Base-by-base conservation (phyloP, 1,139 yeast species). In the Taphrina wiesneri region DNA sequence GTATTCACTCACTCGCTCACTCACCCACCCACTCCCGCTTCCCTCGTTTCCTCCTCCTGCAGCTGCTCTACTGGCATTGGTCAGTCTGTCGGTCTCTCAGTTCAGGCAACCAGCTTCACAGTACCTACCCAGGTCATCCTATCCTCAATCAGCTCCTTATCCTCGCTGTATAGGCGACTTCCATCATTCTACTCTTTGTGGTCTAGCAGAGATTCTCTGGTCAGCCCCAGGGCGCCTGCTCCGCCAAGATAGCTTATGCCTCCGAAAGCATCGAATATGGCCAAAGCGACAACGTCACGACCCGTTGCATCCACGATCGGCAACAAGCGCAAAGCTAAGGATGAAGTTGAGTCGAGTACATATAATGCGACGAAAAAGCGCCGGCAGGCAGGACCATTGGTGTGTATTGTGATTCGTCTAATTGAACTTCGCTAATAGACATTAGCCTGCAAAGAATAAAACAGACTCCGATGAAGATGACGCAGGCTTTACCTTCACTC, bases 401-500 rank as follows among this genome's bases (percentile, higher is more conserved):
- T 54, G 19, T 19, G 59, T 25, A 1, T 19, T n/a, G 7, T n/a
- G 43, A 32, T 32, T n/a, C 46, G 13, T 9, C 3, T 41, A n/a
- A 7, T 19, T 41, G 13, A 19, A 13, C 23, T 7, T 41, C 46
- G 46, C 9, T 11, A 32, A 32, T 13, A 7, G 39, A 13, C 9
- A 32, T 9, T 21, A 45, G 49, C 49, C 49, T 7, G 11, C 49
- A 45, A 39, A 32, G 28, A 54, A 54, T 13, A n/a, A 3, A 6
- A 28, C 51, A 11, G 57, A 51, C 4, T 30, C 57, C 15, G 64
- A 60, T 23, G 67, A 67, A 21, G 56, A 69, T 21, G 66, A 64
- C 30, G 63, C 62, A 15, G 59, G 52, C 47, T 64, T 67, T 13
- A 61, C 66, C 23, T 52, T 68, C 17, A 67, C 69, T 21, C 61